Conservation (phyloP, 805 yeast species). For the Candida ponderosae region DNA sequence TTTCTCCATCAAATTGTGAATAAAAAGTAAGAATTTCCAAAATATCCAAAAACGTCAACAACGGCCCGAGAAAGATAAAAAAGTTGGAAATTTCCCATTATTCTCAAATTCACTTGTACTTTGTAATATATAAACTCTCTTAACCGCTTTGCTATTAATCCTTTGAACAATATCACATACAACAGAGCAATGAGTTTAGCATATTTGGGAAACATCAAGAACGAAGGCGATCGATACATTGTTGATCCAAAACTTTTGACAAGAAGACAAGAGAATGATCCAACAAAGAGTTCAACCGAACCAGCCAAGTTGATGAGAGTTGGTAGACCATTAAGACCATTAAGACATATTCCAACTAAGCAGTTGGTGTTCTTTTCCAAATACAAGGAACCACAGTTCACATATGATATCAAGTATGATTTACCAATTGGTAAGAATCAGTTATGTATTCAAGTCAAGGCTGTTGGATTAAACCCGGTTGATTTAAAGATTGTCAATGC, state of each 20-base stretch:
- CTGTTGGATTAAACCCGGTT: constrained; percentile 56
- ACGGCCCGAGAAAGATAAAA: no score
- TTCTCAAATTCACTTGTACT: no score
- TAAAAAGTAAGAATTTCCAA: no score
- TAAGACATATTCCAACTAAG: constrained; percentile 42
- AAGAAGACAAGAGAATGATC: background rate
- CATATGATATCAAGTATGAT: constrained; percentile 44
- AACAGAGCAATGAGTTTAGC: background rate
- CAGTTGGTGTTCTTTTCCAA: constrained; percentile 34
- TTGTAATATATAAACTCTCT: no score
- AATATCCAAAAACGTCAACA: no score
- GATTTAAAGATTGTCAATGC: constrained; percentile 56
- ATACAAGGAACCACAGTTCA: constrained; percentile 30
- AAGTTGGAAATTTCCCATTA: no score
- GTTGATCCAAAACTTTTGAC: background rate
- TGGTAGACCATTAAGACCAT: constrained; percentile 41
- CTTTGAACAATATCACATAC: no score
- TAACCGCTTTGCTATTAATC: no score
- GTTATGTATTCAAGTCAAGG: constrained; percentile 49
- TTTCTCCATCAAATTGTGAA: no score
- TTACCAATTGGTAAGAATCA: constrained; percentile 39
- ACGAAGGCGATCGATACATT: background rate
- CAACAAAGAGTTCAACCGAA: background rate
- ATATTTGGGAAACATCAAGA: no score
- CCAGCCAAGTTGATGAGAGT: constrained; percentile 24